These are phyloP conservation scores for Chlorophyllum brunneum DNA, from an alignment of 768 basidiomycete genomes.

Conservation along the genomic window DNA sequence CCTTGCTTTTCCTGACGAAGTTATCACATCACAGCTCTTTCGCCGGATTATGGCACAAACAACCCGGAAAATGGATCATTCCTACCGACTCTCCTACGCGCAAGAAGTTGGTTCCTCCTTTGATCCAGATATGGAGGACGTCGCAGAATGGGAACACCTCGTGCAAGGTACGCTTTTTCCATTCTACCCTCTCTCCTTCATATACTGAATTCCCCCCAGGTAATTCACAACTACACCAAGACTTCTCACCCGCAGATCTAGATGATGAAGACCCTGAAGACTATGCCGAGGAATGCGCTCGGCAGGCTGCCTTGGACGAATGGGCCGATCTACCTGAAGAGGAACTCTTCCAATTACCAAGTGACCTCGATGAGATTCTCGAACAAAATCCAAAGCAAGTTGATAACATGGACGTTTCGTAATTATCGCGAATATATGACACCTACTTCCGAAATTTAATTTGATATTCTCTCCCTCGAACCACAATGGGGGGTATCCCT, in stretches of 20 bases:
- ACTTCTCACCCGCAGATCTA: slow-evolving; percentile 36
- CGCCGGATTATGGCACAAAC: slow-evolving; percentile 58
- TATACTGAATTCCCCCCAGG: neutral
- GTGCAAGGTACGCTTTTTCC: slow-evolving; percentile 33
- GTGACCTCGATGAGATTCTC: neutral
- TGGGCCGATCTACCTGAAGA: slow-evolving; percentile 46
- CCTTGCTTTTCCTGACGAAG: neutral
- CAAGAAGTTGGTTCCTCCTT: slow-evolving; percentile 72
- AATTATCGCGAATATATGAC: too few species aligned
- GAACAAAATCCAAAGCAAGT: slow-evolving; percentile 13
- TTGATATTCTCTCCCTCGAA: too few species aligned
- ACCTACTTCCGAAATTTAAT: too few species aligned
- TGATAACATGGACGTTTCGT: slow-evolving; percentile 30
- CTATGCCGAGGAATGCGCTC: slow-evolving; percentile 53
- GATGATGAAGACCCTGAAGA: slow-evolving; percentile 56
- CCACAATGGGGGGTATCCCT: too few species aligned
- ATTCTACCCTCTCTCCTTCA: neutral
- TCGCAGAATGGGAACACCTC: slow-evolving; percentile 56
- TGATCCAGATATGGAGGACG: slow-evolving; percentile 69
- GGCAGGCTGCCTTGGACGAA: slow-evolving; percentile 35
- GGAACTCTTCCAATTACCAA: slow-evolving; percentile 26
- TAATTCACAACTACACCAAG: neutral
- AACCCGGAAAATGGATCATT: slow-evolving; percentile 43
- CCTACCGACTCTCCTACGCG: slow-evolving; percentile 61
- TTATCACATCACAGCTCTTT: slow-evolving; percentile 46